Base-by-base conservation (phyloP, 164 flowering plant genomes). In the Umbellularia californica region DNA sequence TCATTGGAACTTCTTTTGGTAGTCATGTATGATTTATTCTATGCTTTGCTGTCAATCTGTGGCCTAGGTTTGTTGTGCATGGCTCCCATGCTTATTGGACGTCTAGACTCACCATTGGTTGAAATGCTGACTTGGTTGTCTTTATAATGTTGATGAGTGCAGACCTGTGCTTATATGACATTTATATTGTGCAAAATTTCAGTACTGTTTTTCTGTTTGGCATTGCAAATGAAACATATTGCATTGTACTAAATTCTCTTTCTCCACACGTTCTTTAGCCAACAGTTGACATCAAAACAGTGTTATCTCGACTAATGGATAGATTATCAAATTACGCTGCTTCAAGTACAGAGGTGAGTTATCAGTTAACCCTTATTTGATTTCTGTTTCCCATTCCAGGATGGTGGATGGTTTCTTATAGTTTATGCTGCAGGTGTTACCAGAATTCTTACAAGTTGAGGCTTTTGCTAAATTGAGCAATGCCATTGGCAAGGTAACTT, bases 361-460 rank as follows among this genome's bases (percentile, higher is more conserved):
- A 55, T 66, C 52, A 87, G 90, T 75, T 51, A 55, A 58, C 19
- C 20, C 67, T 23, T 60, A 19, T 17, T 13, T 27, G 12, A 27
- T 51, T 47, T 14, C 69, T 77, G 52, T n/a, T 74, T 23, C 33
- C 28, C 41, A 20, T 63, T 50, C 72, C 41, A n/a, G 55, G 69
- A 70, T 65, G 25, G 15, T 68, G 60, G 70, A 50, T 47, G 41
- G 70, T 63, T 63, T 35, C 74, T 81, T 58, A 68, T 72, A 50
- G 10, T 69, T 71, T 55, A 5, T 69, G 68, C 17, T 85, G 75
- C 85, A 90, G 94, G 96, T 89, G 7, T 81, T 95, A 70, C 97
- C 98, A 69, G 97, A 95, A 76, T 95, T 95, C 81, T 81, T 95
- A 77, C 98, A 92, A 87, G 99, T 93, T 47, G 98, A 95, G 80